A percentile compares a stretch with the other conserved stretches of the same genome.
Conservation (phyloP, 805 yeast species). For the Candida xyloterini region DNA sequence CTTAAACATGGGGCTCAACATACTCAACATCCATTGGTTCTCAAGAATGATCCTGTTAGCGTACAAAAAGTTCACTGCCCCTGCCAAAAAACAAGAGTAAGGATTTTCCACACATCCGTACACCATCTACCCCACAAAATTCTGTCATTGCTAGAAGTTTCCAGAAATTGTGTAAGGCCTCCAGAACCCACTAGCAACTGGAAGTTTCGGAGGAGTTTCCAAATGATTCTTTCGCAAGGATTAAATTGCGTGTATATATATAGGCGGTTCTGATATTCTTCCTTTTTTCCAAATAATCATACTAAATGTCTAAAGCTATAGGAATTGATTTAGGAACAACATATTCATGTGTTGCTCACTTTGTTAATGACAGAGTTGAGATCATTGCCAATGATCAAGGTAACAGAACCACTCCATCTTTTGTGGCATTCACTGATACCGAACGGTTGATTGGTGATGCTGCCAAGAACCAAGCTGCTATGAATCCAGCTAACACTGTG, state of each 20-base stretch:
- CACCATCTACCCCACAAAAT: conserved; percentile 8
- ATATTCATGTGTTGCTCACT: conserved; percentile 94
- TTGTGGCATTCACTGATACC: conserved; percentile 89
- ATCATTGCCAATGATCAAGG: conserved; percentile 98
- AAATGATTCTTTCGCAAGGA: conserved; percentile 1
- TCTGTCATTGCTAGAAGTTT: conserved; percentile 5
- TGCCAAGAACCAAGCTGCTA: conserved; percentile 95
- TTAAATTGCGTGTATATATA: conserved; percentile 4
- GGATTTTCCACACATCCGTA: conserved; percentile 1
- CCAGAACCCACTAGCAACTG: conserved; percentile 8
- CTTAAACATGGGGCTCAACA: conserved; percentile 61
- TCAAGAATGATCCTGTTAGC: conserved; percentile 79
- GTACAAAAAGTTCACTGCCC: conserved; percentile 40
- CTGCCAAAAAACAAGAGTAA: conserved; percentile 7
- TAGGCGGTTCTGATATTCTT: not conserved
- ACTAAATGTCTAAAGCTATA: conserved; percentile 48
- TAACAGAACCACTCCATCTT: conserved; percentile 96
- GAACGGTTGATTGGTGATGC: conserved; percentile 96
- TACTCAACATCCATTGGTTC: conserved; percentile 83
- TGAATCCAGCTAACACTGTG: conserved; percentile 87
- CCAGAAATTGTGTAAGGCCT: conserved; percentile 5
- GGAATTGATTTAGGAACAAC: conserved; percentile 88
- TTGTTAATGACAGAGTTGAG: conserved; percentile 88
- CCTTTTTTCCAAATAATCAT: conserved; percentile 1
- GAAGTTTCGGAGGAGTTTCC: conserved; percentile 7